Conservation (phyloP, 139 green algal species). For the Mesostigma viride region DNA sequence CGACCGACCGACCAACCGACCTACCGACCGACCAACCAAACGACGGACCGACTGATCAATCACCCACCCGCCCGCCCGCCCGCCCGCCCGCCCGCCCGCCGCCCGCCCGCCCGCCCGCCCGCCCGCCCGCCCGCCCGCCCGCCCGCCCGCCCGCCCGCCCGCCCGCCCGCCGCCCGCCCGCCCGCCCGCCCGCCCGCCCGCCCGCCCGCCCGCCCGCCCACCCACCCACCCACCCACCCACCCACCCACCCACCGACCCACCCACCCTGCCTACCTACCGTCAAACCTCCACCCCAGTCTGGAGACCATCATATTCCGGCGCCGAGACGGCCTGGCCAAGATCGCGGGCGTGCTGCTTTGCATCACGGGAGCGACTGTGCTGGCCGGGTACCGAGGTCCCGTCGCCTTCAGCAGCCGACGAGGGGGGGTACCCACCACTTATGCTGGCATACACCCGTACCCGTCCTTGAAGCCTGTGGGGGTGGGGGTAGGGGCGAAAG, state of each 20-base stretch:
- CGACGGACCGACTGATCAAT: too few relatives aligned
- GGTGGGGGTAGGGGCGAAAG: too few relatives aligned
- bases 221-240: not conserved
- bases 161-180: not conserved
- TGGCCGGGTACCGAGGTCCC: slow-evolving; percentile 17
- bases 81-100: too few relatives aligned
- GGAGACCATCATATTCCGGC: slow-evolving; percentile 13
- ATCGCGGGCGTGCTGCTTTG: slow-evolving; percentile 14
- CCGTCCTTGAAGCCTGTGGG: too few relatives aligned
- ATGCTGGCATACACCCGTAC: too few relatives aligned
- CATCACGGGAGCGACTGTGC: slow-evolving; percentile 12
- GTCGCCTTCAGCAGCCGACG: slow-evolving; percentile 5
- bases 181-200: not conserved
- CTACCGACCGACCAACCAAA: too few relatives aligned
- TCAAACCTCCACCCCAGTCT: slow-evolving; percentile 4
- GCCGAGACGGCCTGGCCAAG: slow-evolving; percentile 15
- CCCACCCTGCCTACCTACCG: not conserved
- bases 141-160: not conserved
- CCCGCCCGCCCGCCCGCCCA: not conserved
- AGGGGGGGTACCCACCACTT: too few relatives aligned
- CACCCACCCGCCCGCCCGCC: too few relatives aligned
- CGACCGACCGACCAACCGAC: too few relatives aligned
- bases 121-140: too few relatives aligned
- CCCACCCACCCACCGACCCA: not conserved
- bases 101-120: too few relatives aligned